Base-by-base conservation (phyloP, 129 eudicot species). In the Artemisia annua region DNA sequence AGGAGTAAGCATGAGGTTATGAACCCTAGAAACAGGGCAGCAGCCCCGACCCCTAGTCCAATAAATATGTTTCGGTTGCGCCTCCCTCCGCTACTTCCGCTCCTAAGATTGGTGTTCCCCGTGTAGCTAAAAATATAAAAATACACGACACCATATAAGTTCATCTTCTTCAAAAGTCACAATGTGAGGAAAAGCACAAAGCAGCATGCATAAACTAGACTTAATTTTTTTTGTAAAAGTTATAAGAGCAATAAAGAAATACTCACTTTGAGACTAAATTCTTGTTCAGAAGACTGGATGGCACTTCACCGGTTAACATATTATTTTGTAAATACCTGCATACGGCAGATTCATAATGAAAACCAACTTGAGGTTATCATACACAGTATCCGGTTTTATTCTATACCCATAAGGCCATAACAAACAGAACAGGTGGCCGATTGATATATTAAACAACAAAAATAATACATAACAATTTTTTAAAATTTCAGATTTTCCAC, bases 261-360 rank as follows among this genome's bases (percentile, higher is more conserved):
- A 86, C 99, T 69, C 83, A 94, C 99, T 94, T 88, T 49, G 88
- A 74, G 76, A 75, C 81, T 54, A 88, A 75, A 68, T 83, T 78
- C 71, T 84, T 83, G 70, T 84, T 78, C 54, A 85, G 78, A 82
- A 94, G 93, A 71, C 79, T 77, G 28, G 96, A 69, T 49, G 97
- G 93, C 69, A 90, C 82, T 19, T 75, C 82, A 69, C 99, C 99
- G 3, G 91, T 79, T 69, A 94, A 78, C 84, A 66, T 16, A 79
- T 94, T 94, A 85, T 94, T 85, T 77, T 94, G 96, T 75, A 94
- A 52, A 71, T 88, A 86, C 87, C 99, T 94, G 93, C 82, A 77
- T 32, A 35, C 58, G 52, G 19, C 54, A 66, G 51, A 65, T 46
- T 70, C 55, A 78, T 70, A 20, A 63, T 17, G 48, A 24, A 51